Percentiles rank a stretch among this genome's conserved stretches.
These are phyloP conservation scores for Lactarius trivialis DNA, from an alignment of 768 basidiomycete genomes.

Conservation along the genomic window DNA sequence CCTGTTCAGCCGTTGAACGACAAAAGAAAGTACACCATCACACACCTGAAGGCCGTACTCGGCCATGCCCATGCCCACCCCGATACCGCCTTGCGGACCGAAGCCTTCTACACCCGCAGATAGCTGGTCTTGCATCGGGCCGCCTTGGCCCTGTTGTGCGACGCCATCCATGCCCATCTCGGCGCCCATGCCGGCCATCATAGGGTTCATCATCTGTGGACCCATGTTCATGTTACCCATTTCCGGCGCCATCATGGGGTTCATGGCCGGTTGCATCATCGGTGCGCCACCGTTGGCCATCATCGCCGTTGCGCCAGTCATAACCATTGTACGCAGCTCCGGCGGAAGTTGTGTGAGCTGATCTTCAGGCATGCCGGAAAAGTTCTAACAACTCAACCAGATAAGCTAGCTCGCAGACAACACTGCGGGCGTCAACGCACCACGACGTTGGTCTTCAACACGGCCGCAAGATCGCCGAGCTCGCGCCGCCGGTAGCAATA, in stretches of 20 bases:
- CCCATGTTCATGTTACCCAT: slow-evolving; percentile 23
- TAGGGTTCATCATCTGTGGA: slow-evolving; percentile 43
- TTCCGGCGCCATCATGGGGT: slow-evolving; percentile 25
- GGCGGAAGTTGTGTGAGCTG: slow-evolving; percentile 71
- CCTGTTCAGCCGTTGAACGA: neutral
- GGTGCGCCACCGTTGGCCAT: slow-evolving; percentile 57
- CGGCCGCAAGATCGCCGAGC: slow-evolving; percentile 68
- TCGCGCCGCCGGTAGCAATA: slow-evolving; percentile 84
- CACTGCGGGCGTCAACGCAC: slow-evolving; percentile 39
- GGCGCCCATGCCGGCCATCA: slow-evolving; percentile 75
- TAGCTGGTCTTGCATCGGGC: slow-evolving; percentile 24
- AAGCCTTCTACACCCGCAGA: slow-evolving; percentile 16
- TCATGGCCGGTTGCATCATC: slow-evolving; percentile 34
- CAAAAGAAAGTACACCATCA: neutral
- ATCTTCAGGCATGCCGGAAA: slow-evolving; percentile 76
- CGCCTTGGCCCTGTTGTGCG: slow-evolving; percentile 22
- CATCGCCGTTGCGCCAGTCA: slow-evolving; percentile 74
- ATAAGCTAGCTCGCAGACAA: neutral
- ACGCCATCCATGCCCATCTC: slow-evolving; percentile 50
- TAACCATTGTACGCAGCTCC: slow-evolving; percentile 81
- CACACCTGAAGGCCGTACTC: slow-evolving; percentile 74
- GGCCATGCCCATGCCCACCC: slow-evolving; percentile 26
- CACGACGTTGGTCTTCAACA: slow-evolving; percentile 77
- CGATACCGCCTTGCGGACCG: slow-evolving; percentile 18
- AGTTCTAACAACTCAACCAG: slow-evolving; percentile 44